Percentiles rank a stretch among this genome's conserved stretches.
Conservation (phyloP, 805 yeast species). For the Saturnispora mendoncae region DNA sequence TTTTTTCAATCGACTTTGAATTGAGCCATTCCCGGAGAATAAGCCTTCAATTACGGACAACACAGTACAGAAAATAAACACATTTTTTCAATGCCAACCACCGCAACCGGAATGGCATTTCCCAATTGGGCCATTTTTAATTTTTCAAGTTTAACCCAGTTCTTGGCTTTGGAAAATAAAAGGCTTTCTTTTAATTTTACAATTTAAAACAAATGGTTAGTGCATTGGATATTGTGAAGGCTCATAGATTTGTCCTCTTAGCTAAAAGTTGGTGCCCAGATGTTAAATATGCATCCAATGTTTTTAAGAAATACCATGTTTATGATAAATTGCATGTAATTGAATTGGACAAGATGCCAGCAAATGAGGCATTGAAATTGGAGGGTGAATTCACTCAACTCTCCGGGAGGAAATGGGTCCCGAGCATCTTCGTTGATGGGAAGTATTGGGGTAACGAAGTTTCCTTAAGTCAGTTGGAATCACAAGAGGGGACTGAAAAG, state of each 20-base stretch:
- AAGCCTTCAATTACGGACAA: too few relatives aligned
- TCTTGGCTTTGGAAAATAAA: too few relatives aligned
- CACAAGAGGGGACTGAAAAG: constrained; percentile 27
- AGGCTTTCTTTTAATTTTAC: too few relatives aligned
- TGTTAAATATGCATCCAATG: constrained; percentile 51
- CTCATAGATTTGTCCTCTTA: constrained; percentile 45
- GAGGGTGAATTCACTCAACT: constrained; percentile 49
- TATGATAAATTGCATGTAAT: constrained; percentile 41
- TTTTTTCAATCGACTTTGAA: too few relatives aligned
- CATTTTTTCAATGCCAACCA: too few relatives aligned
- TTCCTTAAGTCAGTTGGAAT: constrained; percentile 34
- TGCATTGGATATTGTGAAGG: constrained; percentile 39
- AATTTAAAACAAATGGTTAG: constrained; percentile 19
- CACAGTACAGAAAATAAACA: too few relatives aligned
- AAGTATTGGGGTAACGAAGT: constrained; percentile 50
- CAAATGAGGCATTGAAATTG: constrained; percentile 41
- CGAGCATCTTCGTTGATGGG: constrained; percentile 56
- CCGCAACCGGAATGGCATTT: too few relatives aligned
- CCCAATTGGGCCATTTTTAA: too few relatives aligned
- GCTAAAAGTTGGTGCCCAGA: constrained; percentile 78
- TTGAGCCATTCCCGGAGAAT: too few relatives aligned
- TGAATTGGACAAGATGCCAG: constrained; percentile 51
- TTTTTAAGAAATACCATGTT: constrained; percentile 48
- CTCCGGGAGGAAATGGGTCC: constrained; percentile 60
- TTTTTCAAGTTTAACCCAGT: too few relatives aligned